Base-by-base conservation (phyloP, 768 basidiomycete species). In the Rossbeevera mucosa region DNA sequence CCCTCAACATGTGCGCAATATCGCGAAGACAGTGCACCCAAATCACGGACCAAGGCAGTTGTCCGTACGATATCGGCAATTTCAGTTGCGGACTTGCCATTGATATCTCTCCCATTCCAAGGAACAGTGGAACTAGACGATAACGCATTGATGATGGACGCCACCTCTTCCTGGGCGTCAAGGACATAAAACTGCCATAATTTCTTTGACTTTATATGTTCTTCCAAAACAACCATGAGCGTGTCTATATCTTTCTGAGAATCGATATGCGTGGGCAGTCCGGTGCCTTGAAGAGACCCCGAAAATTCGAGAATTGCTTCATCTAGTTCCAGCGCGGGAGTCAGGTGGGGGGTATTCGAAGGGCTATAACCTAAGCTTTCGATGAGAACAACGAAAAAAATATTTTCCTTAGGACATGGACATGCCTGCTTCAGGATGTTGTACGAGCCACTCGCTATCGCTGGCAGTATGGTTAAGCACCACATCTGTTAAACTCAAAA, bases 381-480 rank as follows among this genome's bases (percentile, higher is more conserved):
- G 49, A 31, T 54, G 40, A 57, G 59, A 48, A 44, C 9, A 45
- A n/a, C 7, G 40, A 18, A 13, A 44, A 5, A 12, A 2, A n/a
- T 21, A 0, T 14, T 47, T 44, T n/a, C 9, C 7, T 2, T 3
- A 24, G 28, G 26, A 63, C 81, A 54, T 56, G 28, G 26, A 63
- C 81, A 54, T 56, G 86, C 94, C 94, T 53, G 94, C 91, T 78
- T 99, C 96, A 1, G 96, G 96, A 67, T 99, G 96, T 6, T 94
- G 83, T 20, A 82, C 66, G 22, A 99, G 76, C 94, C 94, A 99
- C 16, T 83, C 76, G 57, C 86, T 93, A 65, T 98, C 92, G 65
- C 91, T 89, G 7, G 96, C 92, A 13, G 96, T 98, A 64, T 99
- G 96, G 67, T 99, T 99, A 51, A 97, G 80, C 5, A 99, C 96